Base-by-base conservation (phyloP, 2,329 filamentous ascomycete species). In the Sporothrix brunneoviolacea region DNA sequence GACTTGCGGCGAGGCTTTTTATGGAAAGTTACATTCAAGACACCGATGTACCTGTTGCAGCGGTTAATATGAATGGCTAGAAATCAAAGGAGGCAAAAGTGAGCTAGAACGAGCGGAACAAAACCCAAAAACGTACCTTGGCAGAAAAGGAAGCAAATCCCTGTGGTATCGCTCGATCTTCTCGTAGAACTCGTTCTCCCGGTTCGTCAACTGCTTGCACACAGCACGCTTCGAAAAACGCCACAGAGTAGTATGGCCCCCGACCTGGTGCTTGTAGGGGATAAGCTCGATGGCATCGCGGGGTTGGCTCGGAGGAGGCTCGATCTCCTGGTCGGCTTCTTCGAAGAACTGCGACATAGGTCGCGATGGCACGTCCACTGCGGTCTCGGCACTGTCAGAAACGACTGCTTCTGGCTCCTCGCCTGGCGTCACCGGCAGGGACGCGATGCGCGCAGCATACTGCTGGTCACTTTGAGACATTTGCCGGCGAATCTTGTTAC, bases 181-280 rank as follows among this genome's bases (percentile, higher is more conserved):
- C 69, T 98, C 93, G 67, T 98, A 98, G 65, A 98, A 98, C 69
- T 95, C 89, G 68, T 98, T 98, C 65, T 98, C 93, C 62, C 91
- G 81, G 65, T 95, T 98, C 67, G 95, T 98, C 62, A 98, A 79
- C 69, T 96, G 90, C 69, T 98, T 98, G 75, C 93, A 98, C 10
- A 98, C 91, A 50, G 93, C 93, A 60, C 91, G 82, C 58, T 89
- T 84, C 16, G 93, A 97, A 64, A 98, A 97, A 37, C 91, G 85
- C 79, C 95, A 98, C 32, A 98, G 79, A 0, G 91, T 96, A 7
- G 90, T 96, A 66, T 98, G 93, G 1, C 93, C 93, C 52, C 93
- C 93, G 50, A 98, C 93, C 68, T 98, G 93, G 68, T 98, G 93
- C 58, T 89, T 88, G 69, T 96, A 98, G 2, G 93, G 93, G 61